Percentiles rank a stretch among this genome's conserved stretches.
Conservation (phyloP, 2,329 filamentous ascomycete species). For the Cladophialophora chaetospira region DNA sequence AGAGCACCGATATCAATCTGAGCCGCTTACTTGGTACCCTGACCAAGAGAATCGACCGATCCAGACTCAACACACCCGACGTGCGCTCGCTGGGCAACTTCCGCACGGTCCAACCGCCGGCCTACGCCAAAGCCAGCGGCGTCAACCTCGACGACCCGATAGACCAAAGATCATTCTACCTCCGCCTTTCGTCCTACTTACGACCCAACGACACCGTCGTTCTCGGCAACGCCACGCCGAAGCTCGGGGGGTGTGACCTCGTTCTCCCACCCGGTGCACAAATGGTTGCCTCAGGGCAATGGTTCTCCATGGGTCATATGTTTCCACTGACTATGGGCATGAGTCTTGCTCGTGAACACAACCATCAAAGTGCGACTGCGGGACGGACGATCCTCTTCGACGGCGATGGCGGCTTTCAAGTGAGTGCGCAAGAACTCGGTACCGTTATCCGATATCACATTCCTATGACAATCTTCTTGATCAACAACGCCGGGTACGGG, state of each 20-base stretch:
- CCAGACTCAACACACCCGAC: background rate
- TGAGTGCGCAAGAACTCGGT: slow-evolving; percentile 76
- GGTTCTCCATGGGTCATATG: slow-evolving; percentile 68
- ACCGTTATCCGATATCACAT: slow-evolving; percentile 78
- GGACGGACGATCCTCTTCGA: slow-evolving; percentile 77
- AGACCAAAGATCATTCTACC: slow-evolving; percentile 67
- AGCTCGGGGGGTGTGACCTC: slow-evolving; percentile 86
- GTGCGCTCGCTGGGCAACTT: slow-evolving; percentile 19
- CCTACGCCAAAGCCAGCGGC: slow-evolving; percentile 22
- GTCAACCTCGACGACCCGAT: slow-evolving; percentile 42
- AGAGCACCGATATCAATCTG: slow-evolving; percentile 15
- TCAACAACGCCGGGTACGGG: slow-evolving; percentile 86
- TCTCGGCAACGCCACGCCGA: slow-evolving; percentile 84
- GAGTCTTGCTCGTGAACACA: slow-evolving; percentile 59
- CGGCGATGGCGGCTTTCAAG: slow-evolving; percentile 84
- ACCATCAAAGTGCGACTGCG: background rate
- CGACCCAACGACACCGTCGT: slow-evolving; percentile 73
- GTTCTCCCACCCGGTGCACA: slow-evolving; percentile 76
- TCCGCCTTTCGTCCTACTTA: slow-evolving; percentile 71
- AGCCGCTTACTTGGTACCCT: background rate
- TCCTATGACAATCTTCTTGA: slow-evolving; percentile 78
- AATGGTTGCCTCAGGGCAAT: slow-evolving; percentile 76
- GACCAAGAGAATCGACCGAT: slow-evolving; percentile 1
- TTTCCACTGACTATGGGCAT: slow-evolving; percentile 67
- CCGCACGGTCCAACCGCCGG: slow-evolving; percentile 15